These are phyloP conservation scores for Hibiscus trionum DNA, from an alignment of 345 rosid species.

Conservation along the genomic window DNA sequence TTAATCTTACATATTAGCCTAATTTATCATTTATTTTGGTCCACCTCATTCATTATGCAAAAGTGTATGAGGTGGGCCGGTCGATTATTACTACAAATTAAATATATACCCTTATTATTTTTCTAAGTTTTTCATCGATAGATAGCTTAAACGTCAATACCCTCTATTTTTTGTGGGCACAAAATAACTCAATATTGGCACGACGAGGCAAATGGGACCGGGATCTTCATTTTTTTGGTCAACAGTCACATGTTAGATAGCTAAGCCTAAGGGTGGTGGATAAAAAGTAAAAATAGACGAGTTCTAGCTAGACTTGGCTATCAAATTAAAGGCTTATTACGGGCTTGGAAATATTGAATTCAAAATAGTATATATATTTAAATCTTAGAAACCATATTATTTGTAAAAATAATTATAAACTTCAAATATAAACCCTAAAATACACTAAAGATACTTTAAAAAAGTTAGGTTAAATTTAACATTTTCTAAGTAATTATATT, in stretches of 20 bases:
- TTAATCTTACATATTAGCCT: too few relatives aligned
- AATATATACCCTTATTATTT: background rate
- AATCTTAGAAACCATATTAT: too few relatives aligned
- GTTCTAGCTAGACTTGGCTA: background rate
- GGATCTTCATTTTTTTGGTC: background rate
- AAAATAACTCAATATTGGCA: background rate
- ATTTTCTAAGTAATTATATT: too few relatives aligned
- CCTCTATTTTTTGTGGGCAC: background rate
- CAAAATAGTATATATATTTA: too few relatives aligned
- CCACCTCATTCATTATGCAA: background rate
- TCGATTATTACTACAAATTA: background rate
- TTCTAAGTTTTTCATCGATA: background rate
- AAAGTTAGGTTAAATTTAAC: too few relatives aligned
- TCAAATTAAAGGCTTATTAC: background rate
- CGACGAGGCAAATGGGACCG: background rate
- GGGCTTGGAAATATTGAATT: too few relatives aligned
- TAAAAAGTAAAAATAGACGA: background rate
- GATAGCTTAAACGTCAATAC: background rate
- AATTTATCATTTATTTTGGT: too few relatives aligned
- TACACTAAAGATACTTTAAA: too few relatives aligned
- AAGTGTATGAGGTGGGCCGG: background rate
- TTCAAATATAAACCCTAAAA: too few relatives aligned
- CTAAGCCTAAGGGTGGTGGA: background rate
- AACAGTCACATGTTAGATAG: constrained; percentile 3
- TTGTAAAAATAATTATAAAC: too few relatives aligned